Base-by-base conservation (phyloP, 2,329 filamentous ascomycete species). In the Talaromyces funiculosus region DNA sequence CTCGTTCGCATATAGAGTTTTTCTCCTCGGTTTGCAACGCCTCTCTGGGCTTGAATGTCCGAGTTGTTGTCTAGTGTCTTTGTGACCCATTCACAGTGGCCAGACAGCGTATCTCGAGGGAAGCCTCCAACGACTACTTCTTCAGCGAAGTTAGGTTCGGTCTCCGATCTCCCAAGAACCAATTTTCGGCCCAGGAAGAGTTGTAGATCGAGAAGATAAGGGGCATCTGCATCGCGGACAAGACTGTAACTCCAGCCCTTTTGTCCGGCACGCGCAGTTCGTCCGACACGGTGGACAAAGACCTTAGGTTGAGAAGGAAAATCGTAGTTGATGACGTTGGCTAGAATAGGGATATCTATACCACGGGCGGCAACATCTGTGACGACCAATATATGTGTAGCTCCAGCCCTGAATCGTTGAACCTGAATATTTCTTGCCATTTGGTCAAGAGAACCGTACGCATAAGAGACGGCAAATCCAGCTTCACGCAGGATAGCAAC, bases 291-390 rank as follows among this genome's bases (percentile, higher is more conserved):
- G 75, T 99, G 94, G 29, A 99, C 89, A 69, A 95, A 99, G 43
- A 99, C 87, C 77, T 99, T 99, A 20, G 94, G 91, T 69, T 97
- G 94, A 1, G 93, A 90, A 3, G 94, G 93, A 65, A 99, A 99
- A 71, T 97, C 93, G 75, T 96, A 99, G 80, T 99, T 97, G 80
- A 99, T 93, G 62, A 99, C 94, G 72, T 99, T 97, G 60, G 91
- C 92, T 37, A 99, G 82, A 51, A 97, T 84, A 0, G 94, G 94
- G 66, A 99, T 96, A 85, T 99, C 94, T 63, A 99, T 95, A 85
- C 94, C 93, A 81, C 94, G 85, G 22, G 94, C 94, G 14, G 94
- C 94, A 58, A 99, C 92, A 72, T 99, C 94, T 1, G 94, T 99
- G 47, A 97, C 93, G 2, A 99, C 92, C 8, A 99, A 78, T 53